These are phyloP conservation scores for Adenanthera pavonina DNA, from an alignment of 306 rosid genomes.

Conservation along the genomic window DNA sequence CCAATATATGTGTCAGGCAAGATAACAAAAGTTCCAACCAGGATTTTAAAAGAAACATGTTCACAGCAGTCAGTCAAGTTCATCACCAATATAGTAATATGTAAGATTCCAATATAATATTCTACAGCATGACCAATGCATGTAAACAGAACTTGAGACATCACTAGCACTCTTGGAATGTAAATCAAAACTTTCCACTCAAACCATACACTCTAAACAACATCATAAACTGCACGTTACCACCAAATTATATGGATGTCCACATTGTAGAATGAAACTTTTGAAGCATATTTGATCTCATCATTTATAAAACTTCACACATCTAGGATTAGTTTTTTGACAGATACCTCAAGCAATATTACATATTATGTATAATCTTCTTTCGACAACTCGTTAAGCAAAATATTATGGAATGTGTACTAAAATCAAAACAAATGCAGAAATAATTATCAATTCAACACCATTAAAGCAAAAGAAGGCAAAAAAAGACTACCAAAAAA, in stretches of 20 bases:
- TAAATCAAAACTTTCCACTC: background rate
- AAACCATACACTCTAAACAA: background rate
- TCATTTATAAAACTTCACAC: background rate
- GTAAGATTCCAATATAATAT: background rate
- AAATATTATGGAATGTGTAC: too few species aligned
- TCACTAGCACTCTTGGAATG: background rate
- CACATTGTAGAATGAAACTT: background rate
- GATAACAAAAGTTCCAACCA: background rate
- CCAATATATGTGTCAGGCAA: background rate
- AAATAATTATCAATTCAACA: too few species aligned
- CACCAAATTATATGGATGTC: background rate
- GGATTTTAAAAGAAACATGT: background rate
- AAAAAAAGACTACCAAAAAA: too few species aligned
- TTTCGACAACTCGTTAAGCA: too few species aligned
- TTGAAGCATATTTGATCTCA: background rate
- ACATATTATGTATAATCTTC: background rate
- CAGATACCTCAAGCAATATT: background rate
- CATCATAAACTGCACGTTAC: background rate
- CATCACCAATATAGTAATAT: background rate
- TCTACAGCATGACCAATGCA: background rate
- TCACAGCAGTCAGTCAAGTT: background rate
- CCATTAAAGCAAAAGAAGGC: too few species aligned
- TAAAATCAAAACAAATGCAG: too few species aligned
- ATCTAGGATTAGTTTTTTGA: background rate
- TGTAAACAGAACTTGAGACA: background rate